phyloP scores from a whole-genome alignment of 176 grass and related monocot species.

The Aegilops sharonensis region DNA sequence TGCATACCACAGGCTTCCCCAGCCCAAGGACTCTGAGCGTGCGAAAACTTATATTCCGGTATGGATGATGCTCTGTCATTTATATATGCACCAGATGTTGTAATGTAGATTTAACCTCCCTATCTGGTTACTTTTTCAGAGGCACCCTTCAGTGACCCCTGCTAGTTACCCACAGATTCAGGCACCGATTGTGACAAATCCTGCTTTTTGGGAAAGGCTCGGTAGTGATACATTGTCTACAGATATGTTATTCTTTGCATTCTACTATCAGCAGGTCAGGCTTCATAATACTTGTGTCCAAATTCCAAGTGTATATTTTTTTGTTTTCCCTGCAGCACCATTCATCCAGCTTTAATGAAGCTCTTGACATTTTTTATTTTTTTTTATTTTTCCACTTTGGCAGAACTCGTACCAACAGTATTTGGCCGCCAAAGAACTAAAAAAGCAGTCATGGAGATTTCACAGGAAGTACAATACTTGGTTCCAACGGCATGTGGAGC shows the following conservation, averaged over 20 bases:
- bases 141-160: slow-evolving; percentile 71
- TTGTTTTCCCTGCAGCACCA: not conserved
- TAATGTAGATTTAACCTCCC: slow-evolving; percentile 21
- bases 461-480: slow-evolving; percentile 95
- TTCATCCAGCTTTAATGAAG: not conserved
- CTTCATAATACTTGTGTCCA: not conserved
- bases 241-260: slow-evolving; percentile 96
- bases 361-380: not conserved
- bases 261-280: slow-evolving; percentile 92
- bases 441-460: slow-evolving; percentile 97
- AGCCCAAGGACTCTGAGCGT: slow-evolving; percentile 91
- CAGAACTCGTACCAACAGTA: slow-evolving; percentile 97
- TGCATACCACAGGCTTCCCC: slow-evolving; percentile 84
- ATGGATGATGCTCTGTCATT: not conserved
- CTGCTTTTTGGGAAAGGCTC: slow-evolving; percentile 88
- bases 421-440: slow-evolving; percentile 89
- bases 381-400: not conserved
- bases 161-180: slow-evolving; percentile 85
- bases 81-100: not conserved
- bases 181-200: slow-evolving; percentile 78
- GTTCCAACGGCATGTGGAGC: slow-evolving; percentile 98
- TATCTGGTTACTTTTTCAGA: slow-evolving; percentile 53
- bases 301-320: slow-evolving; percentile 10
- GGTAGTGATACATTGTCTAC: slow-evolving; percentile 75
- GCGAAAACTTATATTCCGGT: slow-evolving; percentile 82